Percentiles rank a stretch among this genome's conserved stretches.
Conservation (phyloP, 768 basidiomycete species). For the Pisolithus tinctorius region DNA sequence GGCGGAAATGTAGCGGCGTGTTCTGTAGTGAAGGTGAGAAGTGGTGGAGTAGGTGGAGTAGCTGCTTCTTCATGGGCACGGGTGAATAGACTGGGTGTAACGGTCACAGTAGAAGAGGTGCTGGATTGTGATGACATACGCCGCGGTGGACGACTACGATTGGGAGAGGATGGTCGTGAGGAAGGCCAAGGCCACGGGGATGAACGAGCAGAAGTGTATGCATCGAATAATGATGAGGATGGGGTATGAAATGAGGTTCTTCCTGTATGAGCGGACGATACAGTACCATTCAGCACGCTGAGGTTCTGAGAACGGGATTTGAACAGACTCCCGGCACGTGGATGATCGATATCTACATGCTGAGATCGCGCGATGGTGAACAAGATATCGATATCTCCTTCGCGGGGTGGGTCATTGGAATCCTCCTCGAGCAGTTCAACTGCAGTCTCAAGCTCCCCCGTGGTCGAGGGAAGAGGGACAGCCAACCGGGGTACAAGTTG, state of each 20-base stretch:
- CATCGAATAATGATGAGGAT: slow-evolving; percentile 67
- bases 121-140: slow-evolving; percentile 28
- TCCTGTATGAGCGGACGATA: slow-evolving; percentile 51
- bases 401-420: not conserved
- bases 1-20: slow-evolving; percentile 9
- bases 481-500: slow-evolving; percentile 43
- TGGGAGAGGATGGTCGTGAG: slow-evolving; percentile 22
- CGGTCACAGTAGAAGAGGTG: slow-evolving; percentile 45
- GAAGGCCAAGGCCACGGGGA: slow-evolving; percentile 42
- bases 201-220: slow-evolving; percentile 52
- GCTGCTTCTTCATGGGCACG: slow-evolving; percentile 20
- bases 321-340: slow-evolving; percentile 25
- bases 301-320: slow-evolving; percentile 43
- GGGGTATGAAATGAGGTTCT: slow-evolving; percentile 72
- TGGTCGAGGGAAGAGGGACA: slow-evolving; percentile 5
- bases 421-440: slow-evolving; percentile 16
- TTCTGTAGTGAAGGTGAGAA: slow-evolving; percentile 7
- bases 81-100: slow-evolving; percentile 55
- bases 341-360: slow-evolving; percentile 21
- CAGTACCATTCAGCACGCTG: slow-evolving; percentile 40
- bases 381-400: slow-evolving; percentile 12
- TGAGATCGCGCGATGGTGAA: slow-evolving; percentile 2
- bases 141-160: slow-evolving; percentile 17
- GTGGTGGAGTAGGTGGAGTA: slow-evolving; percentile 13
- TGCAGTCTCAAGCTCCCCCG: slow-evolving; percentile 9